phyloP scores from a whole-genome alignment of 805 yeast genomes.

The Teunomyces panamensis region DNA sequence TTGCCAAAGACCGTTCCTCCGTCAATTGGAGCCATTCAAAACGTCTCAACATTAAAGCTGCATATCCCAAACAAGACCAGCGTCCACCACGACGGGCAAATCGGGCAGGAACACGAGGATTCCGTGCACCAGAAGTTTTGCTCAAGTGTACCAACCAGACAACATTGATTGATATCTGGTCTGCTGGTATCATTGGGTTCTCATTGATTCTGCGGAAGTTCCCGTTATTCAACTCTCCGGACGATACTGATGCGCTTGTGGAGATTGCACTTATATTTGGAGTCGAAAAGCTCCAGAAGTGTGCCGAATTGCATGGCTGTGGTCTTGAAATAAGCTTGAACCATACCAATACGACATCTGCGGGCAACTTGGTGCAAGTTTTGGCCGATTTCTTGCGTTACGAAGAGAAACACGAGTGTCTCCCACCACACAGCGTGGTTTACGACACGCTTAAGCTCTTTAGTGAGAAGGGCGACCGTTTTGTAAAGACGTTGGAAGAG shows the following conservation, averaged over 20 bases:
- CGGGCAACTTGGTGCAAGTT: constrained; percentile 32
- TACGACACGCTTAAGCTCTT: constrained; percentile 54
- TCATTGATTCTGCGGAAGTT: constrained; percentile 76
- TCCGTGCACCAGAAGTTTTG: constrained; percentile 90
- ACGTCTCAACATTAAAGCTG: constrained; percentile 34
- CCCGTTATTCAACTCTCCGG: constrained; percentile 92
- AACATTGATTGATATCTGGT: constrained; percentile 84
- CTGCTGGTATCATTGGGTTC: constrained; percentile 84
- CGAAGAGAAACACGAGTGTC: constrained; percentile 55
- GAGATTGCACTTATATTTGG: constrained; percentile 87
- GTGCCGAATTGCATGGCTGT: constrained; percentile 84
- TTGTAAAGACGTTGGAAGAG: constrained; percentile 21
- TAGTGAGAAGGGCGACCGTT: constrained; percentile 36
- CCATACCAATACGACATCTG: constrained; percentile 12
- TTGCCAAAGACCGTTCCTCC: constrained; percentile 30
- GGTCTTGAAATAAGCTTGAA: constrained; percentile 59
- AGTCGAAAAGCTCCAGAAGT: constrained; percentile 60
- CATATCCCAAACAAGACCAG: constrained; percentile 83
- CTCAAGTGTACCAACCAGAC: constrained; percentile 83
- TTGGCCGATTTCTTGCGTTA: constrained; percentile 24
- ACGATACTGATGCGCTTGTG: constrained; percentile 86
- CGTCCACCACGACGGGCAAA: constrained; percentile 91
- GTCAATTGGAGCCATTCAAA: constrained; percentile 17
- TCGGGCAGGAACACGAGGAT: constrained; percentile 95
- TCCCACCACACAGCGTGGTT: constrained; percentile 72